Conservation (phyloP, 73 alveolate genomes). For the Blepharisma stoltei region DNA sequence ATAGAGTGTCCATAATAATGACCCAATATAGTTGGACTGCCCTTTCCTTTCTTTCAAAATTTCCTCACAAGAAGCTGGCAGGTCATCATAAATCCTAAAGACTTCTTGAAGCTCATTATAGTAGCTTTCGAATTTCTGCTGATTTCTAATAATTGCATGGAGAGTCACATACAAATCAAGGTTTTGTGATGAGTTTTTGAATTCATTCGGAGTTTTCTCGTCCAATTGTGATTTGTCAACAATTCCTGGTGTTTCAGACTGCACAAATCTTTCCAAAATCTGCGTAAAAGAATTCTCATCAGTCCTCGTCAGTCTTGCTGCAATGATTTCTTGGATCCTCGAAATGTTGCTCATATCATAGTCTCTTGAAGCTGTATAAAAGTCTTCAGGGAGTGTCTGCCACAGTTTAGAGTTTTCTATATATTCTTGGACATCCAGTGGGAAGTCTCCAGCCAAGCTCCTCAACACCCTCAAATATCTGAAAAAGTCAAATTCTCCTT, state of each 20-base stretch:
- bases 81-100: conserved; percentile 7
- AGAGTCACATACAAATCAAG: not conserved
- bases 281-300: not conserved
- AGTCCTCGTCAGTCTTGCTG: not conserved
- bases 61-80: conserved; percentile 26
- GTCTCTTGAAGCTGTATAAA: conserved; percentile 3
- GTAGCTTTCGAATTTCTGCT: not conserved
- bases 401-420: conserved; percentile 4
- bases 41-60: conserved; percentile 16
- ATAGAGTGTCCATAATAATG: conserved; percentile 11
- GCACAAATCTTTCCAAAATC: not conserved
- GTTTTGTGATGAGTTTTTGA: conserved; percentile 22
- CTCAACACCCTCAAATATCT: not conserved
- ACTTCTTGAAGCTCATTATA: not conserved
- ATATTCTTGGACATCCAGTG: conserved; percentile 12
- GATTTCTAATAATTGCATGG: conserved; percentile 3
- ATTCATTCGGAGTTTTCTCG: not conserved
- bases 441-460: not conserved
- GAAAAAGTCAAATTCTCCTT: conserved; percentile 16
- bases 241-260: not conserved
- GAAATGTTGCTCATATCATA: not conserved
- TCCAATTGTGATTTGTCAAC: not conserved
- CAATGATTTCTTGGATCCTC: not conserved
- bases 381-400: conserved; percentile 7
- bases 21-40: not conserved